Evolutionary conservation across 2,329 filamentous ascomycete species (phyloP), one percentile per base, ranked within the genome.

Genomic region (Thermothelomyces thermophilus): DNA sequence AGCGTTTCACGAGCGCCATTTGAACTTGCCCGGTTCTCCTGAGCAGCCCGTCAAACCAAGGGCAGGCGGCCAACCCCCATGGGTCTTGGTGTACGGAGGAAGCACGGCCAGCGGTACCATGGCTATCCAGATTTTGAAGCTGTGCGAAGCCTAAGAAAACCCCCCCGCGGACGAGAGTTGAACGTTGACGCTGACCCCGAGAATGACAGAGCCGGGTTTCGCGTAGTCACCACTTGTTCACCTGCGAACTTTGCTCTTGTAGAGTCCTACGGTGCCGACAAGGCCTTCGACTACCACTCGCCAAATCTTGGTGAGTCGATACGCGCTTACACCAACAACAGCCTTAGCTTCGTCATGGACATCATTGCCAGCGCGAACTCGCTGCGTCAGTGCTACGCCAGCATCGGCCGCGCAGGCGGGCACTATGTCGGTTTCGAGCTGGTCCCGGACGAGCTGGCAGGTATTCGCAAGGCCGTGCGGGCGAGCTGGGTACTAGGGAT

Each of bases 221-320:
- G 41, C n/a, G 34, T 43, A 34, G 42, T 59, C n/a, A 51, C 57
- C 7, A 64, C 62, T 1, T 61, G 57, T 47, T 64, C 62, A 9
- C 60, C 61, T 1, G 44, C 51, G 5, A 63, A 63, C 55, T 68
- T 66, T 43, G 62, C 63, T 5, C 60, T 74, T 1, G 68, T 68
- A 14, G 58, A 63, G 43, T 50, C 45, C 1, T 68, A 60, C 36
- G 73, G 73, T 10, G 72, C 72, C 0, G 67, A 66, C 5, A 56
- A 58, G 9, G 64, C 58, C 2, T 74, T 73, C 52, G 70, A 75
- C 60, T 74, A 66, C 22, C 46, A 30, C 41, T 55, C 52, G 10
- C 40, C 53, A 11, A 54, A 50, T 8, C 56, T 46, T 33, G 51
- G n/a, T 13, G 55, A 52, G 1, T 62, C 68, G 9, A 70, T 75